A percentile compares a stretch with the other conserved stretches of the same genome.
These are phyloP conservation scores for Kwoniella dendrophila DNA, from an alignment of 768 basidiomycete species.

Conservation along the genomic window DNA sequence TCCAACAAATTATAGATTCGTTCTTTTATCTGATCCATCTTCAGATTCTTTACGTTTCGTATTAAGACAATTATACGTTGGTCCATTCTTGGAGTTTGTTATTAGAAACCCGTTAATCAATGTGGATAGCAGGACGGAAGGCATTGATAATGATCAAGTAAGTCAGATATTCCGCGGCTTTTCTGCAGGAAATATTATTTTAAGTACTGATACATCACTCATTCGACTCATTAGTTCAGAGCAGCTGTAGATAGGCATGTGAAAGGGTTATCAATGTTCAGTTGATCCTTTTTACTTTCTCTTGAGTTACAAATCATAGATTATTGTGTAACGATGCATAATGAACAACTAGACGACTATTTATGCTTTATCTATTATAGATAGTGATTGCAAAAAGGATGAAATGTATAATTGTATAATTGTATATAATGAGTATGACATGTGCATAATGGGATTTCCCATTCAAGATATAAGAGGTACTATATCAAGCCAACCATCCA, in stretches of 20 bases:
- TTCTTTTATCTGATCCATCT: constrained; percentile 86
- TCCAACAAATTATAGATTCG: constrained; percentile 86
- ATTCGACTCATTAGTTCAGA: constrained; percentile 44
- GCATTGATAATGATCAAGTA: constrained; percentile 85
- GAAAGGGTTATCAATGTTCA: constrained; percentile 53
- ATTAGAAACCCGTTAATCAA: constrained; percentile 84
- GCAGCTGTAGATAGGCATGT: constrained; percentile 55
- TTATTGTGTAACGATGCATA: background rate
- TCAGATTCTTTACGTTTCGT: constrained; percentile 79
- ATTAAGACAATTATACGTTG: constrained; percentile 85
- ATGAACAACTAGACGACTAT: background rate
- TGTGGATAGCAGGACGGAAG: constrained; percentile 79
- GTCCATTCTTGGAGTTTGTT: constrained; percentile 90
- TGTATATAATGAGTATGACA: too few species aligned
- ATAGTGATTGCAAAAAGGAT: constrained; percentile 3
- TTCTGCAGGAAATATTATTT: too few species aligned
- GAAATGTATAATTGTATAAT: too few species aligned
- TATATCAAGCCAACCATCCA: background rate
- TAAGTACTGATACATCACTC: background rate
- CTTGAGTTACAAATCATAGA: background rate
- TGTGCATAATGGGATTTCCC: too few species aligned
- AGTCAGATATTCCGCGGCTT: constrained; percentile 14
- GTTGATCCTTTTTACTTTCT: constrained; percentile 15
- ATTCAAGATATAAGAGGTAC: too few species aligned
- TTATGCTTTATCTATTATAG: constrained; percentile 15